Conservation (phyloP, 2,329 filamentous ascomycete species). For the Tolypocladium sp. region DNA sequence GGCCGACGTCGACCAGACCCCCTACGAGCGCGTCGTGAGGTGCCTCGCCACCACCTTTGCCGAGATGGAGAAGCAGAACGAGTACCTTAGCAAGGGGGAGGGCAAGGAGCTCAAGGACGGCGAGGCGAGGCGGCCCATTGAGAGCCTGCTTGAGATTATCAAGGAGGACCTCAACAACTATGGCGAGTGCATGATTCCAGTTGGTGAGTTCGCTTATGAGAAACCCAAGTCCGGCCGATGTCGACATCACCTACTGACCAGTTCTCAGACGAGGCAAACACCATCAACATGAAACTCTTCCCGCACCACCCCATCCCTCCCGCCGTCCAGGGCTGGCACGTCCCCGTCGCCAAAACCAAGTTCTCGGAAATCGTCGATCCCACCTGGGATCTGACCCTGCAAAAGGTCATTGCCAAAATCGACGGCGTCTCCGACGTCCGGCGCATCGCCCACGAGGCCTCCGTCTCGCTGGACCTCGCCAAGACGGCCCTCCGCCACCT, state of each 20-base stretch:
- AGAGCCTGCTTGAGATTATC: slow-evolving; percentile 72
- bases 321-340: slow-evolving; percentile 77
- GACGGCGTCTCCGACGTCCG: slow-evolving; percentile 87
- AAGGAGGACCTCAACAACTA: slow-evolving; percentile 92
- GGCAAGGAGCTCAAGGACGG: slow-evolving; percentile 26
- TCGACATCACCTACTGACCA: not conserved
- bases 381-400: slow-evolving; percentile 68
- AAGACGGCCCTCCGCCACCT: slow-evolving; percentile 82
- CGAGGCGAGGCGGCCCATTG: slow-evolving; percentile 56
- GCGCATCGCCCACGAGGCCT: slow-evolving; percentile 74
- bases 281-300: slow-evolving; percentile 93
- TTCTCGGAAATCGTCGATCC: slow-evolving; percentile 54
- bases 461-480: slow-evolving; percentile 79
- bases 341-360: slow-evolving; percentile 68
- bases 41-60: slow-evolving; percentile 80
- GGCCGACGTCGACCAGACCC: slow-evolving; percentile 56
- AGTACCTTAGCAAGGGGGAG: slow-evolving; percentile 62
- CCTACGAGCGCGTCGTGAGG: slow-evolving; percentile 76
- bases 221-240: not conserved
- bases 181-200: slow-evolving; percentile 96
- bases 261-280: slow-evolving; percentile 78
- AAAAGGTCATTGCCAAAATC: slow-evolving; percentile 73
- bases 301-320: slow-evolving; percentile 71
- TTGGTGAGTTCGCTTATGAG: slow-evolving; percentile 47
- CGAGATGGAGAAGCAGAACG: slow-evolving; percentile 84